Percentiles rank a stretch among this genome's conserved stretches.
Conservation (phyloP, 257 asterid species). For the Nicotiana obtusifolia region DNA sequence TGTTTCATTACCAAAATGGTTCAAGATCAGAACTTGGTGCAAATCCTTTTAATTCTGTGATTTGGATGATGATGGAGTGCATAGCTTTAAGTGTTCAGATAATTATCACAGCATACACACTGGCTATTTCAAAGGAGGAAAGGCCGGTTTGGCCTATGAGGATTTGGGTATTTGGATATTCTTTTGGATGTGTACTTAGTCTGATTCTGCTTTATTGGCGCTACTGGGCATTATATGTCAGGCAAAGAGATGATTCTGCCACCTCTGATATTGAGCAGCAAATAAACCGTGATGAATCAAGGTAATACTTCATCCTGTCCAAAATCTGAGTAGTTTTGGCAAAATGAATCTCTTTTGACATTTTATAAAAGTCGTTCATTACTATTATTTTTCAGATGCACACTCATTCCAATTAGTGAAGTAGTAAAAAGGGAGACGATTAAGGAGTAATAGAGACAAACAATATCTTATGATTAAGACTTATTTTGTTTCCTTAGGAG, state of each 20-base stretch:
- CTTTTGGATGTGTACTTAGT: conserved; percentile 58
- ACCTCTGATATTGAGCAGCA: conserved; percentile 63
- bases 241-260: conserved; percentile 22
- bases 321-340: no score
- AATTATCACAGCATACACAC: conserved; percentile 28
- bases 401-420: no score
- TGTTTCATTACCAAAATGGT: conserved; percentile 83
- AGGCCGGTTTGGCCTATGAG: conserved; percentile 96
- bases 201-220: conserved; percentile 48
- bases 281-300: conserved; percentile 45
- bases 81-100: conserved; percentile 50
- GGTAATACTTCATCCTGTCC: conserved; percentile 33
- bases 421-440: no score
- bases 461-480: no score
- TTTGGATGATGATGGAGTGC: conserved; percentile 72
- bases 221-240: conserved; percentile 27
- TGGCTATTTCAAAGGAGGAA: conserved; percentile 52
- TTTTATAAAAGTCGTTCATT: no score
- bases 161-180: conserved; percentile 77
- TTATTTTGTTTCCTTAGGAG: no score
- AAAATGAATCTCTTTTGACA: no score
- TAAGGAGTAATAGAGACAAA: no score
- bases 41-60: conserved; percentile 66
- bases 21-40: conserved; percentile 77
- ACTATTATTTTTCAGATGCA: no score